These are phyloP conservation scores for Purshia tridentata DNA, from an alignment of 306 rosid species.

Conservation along the genomic window DNA sequence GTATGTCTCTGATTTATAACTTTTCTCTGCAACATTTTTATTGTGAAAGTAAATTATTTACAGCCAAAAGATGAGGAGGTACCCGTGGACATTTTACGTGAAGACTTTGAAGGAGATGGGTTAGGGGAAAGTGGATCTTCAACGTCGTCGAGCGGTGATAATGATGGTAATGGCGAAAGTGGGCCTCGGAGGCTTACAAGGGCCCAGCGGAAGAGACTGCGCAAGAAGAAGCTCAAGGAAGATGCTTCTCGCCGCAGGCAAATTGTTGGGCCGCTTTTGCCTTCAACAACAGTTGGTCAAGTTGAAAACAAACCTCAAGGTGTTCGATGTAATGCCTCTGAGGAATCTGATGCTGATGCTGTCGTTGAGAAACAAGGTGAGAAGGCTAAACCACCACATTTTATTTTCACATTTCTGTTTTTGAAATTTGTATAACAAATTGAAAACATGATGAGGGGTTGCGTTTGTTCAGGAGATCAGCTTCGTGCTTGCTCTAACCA, in stretches of 20 bases:
- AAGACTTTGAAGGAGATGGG: slow-evolving; percentile 17
- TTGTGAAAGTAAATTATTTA: not conserved
- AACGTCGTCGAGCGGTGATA: slow-evolving; percentile 31
- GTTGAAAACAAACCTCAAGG: slow-evolving; percentile 1
- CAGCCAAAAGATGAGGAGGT: slow-evolving; percentile 29
- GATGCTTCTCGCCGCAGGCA: slow-evolving; percentile 51
- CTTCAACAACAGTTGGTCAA: not conserved
- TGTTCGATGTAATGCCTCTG: slow-evolving; percentile 36
- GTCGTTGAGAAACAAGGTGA: slow-evolving; percentile 24
- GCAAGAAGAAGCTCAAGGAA: slow-evolving; percentile 59
- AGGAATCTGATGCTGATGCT: slow-evolving; percentile 20
- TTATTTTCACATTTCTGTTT: not conserved
- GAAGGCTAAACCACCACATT: too few relatives aligned
- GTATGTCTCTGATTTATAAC: not conserved
- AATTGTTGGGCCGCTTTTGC: slow-evolving; percentile 61
- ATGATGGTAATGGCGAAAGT: slow-evolving; percentile 23
- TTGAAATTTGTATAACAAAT: not conserved
- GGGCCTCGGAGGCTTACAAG: slow-evolving; percentile 47
- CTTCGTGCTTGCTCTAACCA: slow-evolving; percentile 1
- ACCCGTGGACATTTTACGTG: slow-evolving; percentile 5
- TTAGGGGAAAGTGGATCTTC: slow-evolving; percentile 31
- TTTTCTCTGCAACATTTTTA: not conserved
- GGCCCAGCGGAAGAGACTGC: slow-evolving; percentile 67
- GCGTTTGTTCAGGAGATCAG: slow-evolving; percentile 35
- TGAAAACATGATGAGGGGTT: not conserved